Evolutionary conservation across 805 yeast genomes (phyloP).

Genomic region (Hanseniaspora occidentalis): DNA sequence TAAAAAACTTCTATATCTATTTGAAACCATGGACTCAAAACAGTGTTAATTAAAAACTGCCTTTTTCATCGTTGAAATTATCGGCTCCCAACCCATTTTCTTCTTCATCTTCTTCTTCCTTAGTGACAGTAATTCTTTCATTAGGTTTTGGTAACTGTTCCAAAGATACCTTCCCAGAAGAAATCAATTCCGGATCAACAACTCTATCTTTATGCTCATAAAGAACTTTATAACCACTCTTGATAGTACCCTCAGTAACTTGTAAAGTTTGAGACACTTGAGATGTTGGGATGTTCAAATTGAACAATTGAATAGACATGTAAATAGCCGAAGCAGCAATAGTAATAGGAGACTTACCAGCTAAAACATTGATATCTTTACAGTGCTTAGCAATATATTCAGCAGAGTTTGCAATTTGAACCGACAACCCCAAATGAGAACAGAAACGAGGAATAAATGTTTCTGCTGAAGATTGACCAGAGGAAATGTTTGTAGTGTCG

Average conservation of each 20-base stretch:
- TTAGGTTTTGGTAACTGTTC: slow-evolving; percentile 1
- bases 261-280: slow-evolving; percentile 88
- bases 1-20: too few relatives aligned
- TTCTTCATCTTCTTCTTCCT: background rate
- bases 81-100: background rate
- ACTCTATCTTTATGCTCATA: slow-evolving; percentile 48
- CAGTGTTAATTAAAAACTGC: background rate
- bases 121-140: background rate
- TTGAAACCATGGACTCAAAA: background rate
- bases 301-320: slow-evolving; percentile 84
- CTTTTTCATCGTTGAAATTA: background rate
- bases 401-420: slow-evolving; percentile 82
- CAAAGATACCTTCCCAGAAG: background rate
- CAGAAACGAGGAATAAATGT: slow-evolving; percentile 93
- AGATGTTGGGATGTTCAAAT: slow-evolving; percentile 59
- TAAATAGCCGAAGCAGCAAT: slow-evolving; percentile 96
- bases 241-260: slow-evolving; percentile 94
- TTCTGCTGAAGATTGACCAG: slow-evolving; percentile 85
- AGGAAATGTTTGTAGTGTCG: slow-evolving; percentile 36
- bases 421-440: slow-evolving; percentile 79
- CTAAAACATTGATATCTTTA: slow-evolving; percentile 83
- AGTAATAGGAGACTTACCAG: slow-evolving; percentile 94
- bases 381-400: slow-evolving; percentile 85
- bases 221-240: slow-evolving; percentile 76
- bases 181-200: background rate